Percentiles rank a stretch among this genome's conserved stretches.
These are phyloP conservation scores for Gamsiella multidivaricata DNA, from an alignment of 192 early-diverging fungal species.

Conservation along the genomic window DNA sequence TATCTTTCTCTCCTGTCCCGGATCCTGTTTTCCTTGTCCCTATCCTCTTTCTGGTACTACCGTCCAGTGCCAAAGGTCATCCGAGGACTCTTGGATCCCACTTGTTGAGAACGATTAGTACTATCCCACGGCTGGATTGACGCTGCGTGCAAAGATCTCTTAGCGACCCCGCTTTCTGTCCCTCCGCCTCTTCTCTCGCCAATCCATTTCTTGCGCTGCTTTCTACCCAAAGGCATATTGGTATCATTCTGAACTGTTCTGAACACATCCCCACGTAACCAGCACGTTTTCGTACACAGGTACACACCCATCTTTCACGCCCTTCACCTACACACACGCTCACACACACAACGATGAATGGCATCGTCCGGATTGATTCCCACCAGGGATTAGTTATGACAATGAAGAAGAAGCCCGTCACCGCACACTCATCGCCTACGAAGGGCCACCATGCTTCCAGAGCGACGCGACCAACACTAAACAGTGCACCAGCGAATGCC, in stretches of 20 bases:
- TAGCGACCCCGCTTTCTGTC: too few species aligned
- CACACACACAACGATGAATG: constrained; percentile 39
- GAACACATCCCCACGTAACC: neutral
- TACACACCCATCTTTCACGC: neutral
- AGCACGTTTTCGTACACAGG: neutral
- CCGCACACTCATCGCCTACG: constrained; percentile 16
- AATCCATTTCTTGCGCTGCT: too few species aligned
- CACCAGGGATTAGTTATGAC: constrained; percentile 39
- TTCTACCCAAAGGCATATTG: too few species aligned
- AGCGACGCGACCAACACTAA: constrained; percentile 22
- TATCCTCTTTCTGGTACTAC: too few species aligned
- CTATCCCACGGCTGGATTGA: too few species aligned
- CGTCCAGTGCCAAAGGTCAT: too few species aligned
- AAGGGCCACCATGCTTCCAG: constrained; percentile 31
- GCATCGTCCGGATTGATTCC: constrained; percentile 48
- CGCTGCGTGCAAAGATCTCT: too few species aligned
- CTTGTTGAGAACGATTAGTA: too few species aligned
- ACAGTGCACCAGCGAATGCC: constrained; percentile 8
- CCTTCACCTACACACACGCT: neutral
- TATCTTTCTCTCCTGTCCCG: too few species aligned
- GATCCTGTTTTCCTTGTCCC: too few species aligned
- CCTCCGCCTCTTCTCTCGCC: too few species aligned
- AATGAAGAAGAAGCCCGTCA: constrained; percentile 47
- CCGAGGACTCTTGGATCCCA: too few species aligned
- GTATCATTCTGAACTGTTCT: constrained; percentile 17